phyloP scores from a whole-genome alignment of 352 stramenopile genomes.

The Phytophthora crassamura region DNA sequence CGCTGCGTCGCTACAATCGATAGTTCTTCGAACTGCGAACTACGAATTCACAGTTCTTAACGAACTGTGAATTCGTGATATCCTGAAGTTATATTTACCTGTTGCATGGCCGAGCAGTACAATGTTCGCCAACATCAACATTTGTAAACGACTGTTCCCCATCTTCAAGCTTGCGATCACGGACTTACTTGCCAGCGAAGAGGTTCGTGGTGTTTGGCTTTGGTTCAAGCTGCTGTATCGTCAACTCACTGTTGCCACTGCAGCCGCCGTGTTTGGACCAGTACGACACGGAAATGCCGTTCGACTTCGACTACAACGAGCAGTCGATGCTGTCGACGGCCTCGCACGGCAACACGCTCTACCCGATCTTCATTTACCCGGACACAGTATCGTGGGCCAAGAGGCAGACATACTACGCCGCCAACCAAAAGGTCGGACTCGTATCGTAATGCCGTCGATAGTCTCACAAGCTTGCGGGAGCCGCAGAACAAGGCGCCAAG shows the following conservation, averaged over 20 bases:
- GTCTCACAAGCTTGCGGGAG: not conserved
- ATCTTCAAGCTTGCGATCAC: no score
- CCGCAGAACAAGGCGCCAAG: no score
- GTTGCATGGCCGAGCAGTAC: no score
- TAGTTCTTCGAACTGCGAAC: no score
- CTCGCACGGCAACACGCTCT: slow-evolving; percentile 55
- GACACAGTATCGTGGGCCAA: slow-evolving; percentile 68
- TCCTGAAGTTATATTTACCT: no score
- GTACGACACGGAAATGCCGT: slow-evolving; percentile 63
- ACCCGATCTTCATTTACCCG: slow-evolving; percentile 84
- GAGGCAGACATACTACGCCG: slow-evolving; percentile 61
- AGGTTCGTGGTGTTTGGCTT: slow-evolving; percentile 37
- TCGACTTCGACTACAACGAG: slow-evolving; percentile 86
- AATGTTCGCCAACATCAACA: no score
- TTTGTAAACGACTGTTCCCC: no score
- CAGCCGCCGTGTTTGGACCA: slow-evolving; percentile 78
- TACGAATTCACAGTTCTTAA: no score
- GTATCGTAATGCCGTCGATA: slow-evolving; percentile 27
- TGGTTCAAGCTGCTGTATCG: not conserved
- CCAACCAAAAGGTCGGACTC: slow-evolving; percentile 50
- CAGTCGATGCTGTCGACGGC: slow-evolving; percentile 74
- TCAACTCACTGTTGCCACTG: slow-evolving; percentile 3
- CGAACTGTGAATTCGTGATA: no score
- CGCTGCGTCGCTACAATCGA: no score
- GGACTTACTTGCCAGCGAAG: no score